A percentile compares a stretch with the other conserved stretches of the same genome.
These are phyloP conservation scores for Mycena amicta DNA, from an alignment of 768 basidiomycete genomes.

Conservation along the genomic window DNA sequence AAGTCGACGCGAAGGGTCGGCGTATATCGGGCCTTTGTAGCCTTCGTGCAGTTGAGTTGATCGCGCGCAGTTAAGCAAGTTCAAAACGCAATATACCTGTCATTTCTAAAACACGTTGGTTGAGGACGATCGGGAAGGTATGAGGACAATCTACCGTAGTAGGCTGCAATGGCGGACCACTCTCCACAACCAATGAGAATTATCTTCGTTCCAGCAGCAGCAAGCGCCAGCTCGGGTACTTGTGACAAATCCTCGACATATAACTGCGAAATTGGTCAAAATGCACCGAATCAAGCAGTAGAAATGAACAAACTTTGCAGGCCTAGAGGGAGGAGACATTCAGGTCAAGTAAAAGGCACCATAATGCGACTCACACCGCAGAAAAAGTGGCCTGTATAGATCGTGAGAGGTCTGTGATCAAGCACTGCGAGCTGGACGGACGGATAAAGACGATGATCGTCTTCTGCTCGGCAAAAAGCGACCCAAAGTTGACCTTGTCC, in stretches of 20 bases:
- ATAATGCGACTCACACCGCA: too few relatives aligned
- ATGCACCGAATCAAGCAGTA: too few relatives aligned
- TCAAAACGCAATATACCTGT: constrained; percentile 35
- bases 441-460: constrained; percentile 68
- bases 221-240: constrained; percentile 43
- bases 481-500: constrained; percentile 51
- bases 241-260: constrained; percentile 52
- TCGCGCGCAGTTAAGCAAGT: background rate
- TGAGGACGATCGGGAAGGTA: background rate
- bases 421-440: constrained; percentile 27
- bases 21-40: constrained; percentile 55
- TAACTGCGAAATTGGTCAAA: constrained; percentile 53
- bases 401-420: background rate
- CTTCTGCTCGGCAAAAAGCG: constrained; percentile 49
- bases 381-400: constrained; percentile 58
- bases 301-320: too few relatives aligned
- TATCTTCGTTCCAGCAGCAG: constrained; percentile 41
- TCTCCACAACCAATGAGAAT: constrained; percentile 65
- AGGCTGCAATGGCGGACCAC: constrained; percentile 50
- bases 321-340: too few relatives aligned
- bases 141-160: constrained; percentile 45
- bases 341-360: too few relatives aligned
- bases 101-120: constrained; percentile 29
- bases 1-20: constrained; percentile 62
- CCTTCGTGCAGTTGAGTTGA: background rate